Conservation (phyloP, 2,329 filamentous ascomycete species). For the Xylaria sp. region DNA sequence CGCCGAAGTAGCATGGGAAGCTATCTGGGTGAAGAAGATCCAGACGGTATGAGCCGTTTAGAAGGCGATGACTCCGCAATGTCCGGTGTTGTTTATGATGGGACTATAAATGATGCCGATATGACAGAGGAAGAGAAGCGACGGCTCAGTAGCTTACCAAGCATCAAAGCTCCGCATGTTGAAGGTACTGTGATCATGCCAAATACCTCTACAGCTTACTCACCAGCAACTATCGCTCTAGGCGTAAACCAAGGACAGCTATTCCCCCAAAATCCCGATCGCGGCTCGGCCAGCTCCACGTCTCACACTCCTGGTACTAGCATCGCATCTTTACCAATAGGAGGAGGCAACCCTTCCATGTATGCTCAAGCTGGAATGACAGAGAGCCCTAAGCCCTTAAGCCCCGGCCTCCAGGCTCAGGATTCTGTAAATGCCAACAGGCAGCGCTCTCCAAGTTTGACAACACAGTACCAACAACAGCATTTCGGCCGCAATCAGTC, state of each 20-base stretch:
- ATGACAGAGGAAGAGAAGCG: constrained; percentile 64
- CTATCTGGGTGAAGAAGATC: constrained; percentile 80
- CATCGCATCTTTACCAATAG: constrained; percentile 54
- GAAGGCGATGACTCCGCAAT: constrained; percentile 62
- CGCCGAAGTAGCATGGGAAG: constrained; percentile 84
- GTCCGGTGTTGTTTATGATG: constrained; percentile 62
- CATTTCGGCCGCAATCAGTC: constrained; percentile 63
- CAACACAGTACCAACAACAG: constrained; percentile 69
- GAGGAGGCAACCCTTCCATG: constrained; percentile 55
- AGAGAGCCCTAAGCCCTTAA: constrained; percentile 85
- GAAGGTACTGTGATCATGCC: constrained; percentile 53
- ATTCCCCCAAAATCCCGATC: constrained; percentile 66
- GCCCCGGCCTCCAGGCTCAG: constrained; percentile 61
- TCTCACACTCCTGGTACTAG: constrained; percentile 59
- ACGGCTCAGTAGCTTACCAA: constrained; percentile 74
- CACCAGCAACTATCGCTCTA: constrained; percentile 78
- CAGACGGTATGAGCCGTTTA: constrained; percentile 56
- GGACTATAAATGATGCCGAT: constrained; percentile 62
- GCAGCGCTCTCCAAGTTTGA: constrained; percentile 69
- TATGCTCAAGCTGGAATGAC: constrained; percentile 78
- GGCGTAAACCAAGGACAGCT: constrained; percentile 58
- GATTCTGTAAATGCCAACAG: constrained; percentile 57
- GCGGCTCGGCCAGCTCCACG: constrained; percentile 60
- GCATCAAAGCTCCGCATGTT: constrained; percentile 75
- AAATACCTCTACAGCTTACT: constrained; percentile 63